These are phyloP conservation scores for Lolium multiflorum DNA, from an alignment of 176 grass and related monocot genomes.

Conservation along the genomic window DNA sequence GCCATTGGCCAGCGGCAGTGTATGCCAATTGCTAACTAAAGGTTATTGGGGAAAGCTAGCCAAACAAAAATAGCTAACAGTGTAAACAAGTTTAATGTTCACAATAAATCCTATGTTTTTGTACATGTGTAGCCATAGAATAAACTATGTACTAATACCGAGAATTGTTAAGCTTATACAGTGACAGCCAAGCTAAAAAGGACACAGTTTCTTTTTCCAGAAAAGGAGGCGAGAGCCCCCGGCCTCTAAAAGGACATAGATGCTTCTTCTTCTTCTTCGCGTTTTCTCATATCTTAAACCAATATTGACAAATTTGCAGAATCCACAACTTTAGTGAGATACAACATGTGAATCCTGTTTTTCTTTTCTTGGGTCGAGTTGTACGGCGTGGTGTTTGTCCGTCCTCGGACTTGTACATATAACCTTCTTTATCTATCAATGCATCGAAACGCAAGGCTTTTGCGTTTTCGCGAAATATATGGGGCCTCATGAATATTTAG, in stretches of 20 bases:
- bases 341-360: not conserved
- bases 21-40: not conserved
- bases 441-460: too few relatives aligned
- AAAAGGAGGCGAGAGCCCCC: too few relatives aligned
- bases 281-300: not conserved
- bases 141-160: not conserved
- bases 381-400: too few relatives aligned
- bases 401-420: too few relatives aligned
- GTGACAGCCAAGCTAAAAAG: not conserved
- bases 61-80: not conserved
- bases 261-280: conserved; percentile 6
- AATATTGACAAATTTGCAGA: not conserved
- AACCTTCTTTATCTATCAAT: too few relatives aligned
- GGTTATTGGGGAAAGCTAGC: not conserved
- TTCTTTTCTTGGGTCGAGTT: too few relatives aligned
- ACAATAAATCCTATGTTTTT: too few relatives aligned
- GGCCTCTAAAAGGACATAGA: not conserved
- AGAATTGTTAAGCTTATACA: not conserved
- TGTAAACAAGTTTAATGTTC: not conserved
- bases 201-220: not conserved
- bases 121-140: not conserved
- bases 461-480: not conserved
- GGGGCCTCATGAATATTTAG: conserved; percentile 1
- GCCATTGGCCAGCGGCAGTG: too few relatives aligned
- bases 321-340: not conserved